Evolutionary conservation across 768 basidiomycete species (phyloP).

Genomic region (Calocera viscosa): DNA sequence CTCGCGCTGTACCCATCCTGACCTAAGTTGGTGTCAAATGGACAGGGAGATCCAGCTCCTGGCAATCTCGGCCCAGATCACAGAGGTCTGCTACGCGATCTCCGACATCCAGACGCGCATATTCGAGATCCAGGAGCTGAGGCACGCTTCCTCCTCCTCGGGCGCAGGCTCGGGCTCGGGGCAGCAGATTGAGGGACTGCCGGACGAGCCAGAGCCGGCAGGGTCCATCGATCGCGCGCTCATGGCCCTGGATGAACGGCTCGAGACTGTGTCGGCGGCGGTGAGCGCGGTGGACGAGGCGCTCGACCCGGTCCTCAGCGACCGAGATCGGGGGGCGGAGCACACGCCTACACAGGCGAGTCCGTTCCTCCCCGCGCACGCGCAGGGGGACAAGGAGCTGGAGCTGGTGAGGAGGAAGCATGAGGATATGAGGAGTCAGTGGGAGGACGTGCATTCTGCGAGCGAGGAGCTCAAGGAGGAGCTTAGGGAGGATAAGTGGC

Average conservation of each 20-base stretch:
- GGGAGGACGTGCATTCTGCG: slow-evolving; percentile 69
- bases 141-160: slow-evolving; percentile 53
- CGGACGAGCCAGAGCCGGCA: not conserved
- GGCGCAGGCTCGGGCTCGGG: slow-evolving; percentile 11
- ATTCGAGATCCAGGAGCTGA: slow-evolving; percentile 87
- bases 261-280: slow-evolving; percentile 59
- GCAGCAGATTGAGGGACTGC: not conserved
- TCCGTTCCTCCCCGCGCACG: slow-evolving; percentile 26
- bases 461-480: slow-evolving; percentile 77
- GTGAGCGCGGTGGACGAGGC: slow-evolving; percentile 57
- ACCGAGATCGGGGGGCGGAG: not conserved
- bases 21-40: not conserved
- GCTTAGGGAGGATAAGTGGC: slow-evolving; percentile 93
- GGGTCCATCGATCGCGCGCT: slow-evolving; percentile 64
- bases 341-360: slow-evolving; percentile 11
- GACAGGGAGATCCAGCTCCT: slow-evolving; percentile 60
- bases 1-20: not conserved
- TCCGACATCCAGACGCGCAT: slow-evolving; percentile 86
- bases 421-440: slow-evolving; percentile 56
- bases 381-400: slow-evolving; percentile 30
- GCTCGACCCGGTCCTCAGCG: slow-evolving; percentile 39
- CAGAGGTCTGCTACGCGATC: slow-evolving; percentile 73
- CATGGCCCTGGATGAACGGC: slow-evolving; percentile 62
- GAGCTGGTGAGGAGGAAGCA: slow-evolving; percentile 58
- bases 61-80: slow-evolving; percentile 73